These are phyloP conservation scores for Tetramitus jugosus DNA, from an alignment of 208 protist genomes.

Conservation along the genomic window DNA sequence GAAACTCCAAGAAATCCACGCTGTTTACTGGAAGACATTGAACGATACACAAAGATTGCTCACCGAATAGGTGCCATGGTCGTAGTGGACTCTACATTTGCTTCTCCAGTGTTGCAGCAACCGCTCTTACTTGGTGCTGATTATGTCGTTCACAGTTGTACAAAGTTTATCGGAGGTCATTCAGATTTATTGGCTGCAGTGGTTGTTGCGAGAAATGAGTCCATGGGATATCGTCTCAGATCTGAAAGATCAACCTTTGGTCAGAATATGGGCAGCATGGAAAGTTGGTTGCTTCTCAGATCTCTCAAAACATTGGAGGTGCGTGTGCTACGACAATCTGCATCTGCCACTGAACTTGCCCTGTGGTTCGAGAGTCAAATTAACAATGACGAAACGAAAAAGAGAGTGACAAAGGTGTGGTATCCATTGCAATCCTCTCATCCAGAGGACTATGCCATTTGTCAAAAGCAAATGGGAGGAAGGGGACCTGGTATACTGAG, in stretches of 20 bases:
- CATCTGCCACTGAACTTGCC: neutral
- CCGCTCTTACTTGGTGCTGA: slow-evolving; percentile 45
- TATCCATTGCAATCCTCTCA: neutral
- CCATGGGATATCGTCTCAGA: neutral
- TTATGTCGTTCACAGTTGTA: slow-evolving; percentile 46
- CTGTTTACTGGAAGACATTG: too few relatives aligned
- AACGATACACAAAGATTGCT: too few relatives aligned
- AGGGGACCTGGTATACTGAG: slow-evolving; percentile 26
- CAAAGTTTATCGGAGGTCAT: slow-evolving; percentile 41
- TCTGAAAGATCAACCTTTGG: neutral
- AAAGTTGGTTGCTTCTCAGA: slow-evolving; percentile 22
- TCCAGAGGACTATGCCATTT: neutral
- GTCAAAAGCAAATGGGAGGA: neutral
- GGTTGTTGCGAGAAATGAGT: neutral
- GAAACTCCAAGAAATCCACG: too few relatives aligned
- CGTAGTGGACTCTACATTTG: slow-evolving; percentile 39
- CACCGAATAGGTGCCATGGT: neutral
- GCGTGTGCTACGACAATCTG: neutral
- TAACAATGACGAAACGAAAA: too few relatives aligned
- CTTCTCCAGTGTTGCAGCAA: slow-evolving; percentile 30
- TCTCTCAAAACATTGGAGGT: slow-evolving; percentile 22
- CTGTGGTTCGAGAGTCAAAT: neutral
- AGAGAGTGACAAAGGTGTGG: neutral
- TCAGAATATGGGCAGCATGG: slow-evolving; percentile 15
- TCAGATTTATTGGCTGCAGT: slow-evolving; percentile 15